Conservation (phyloP, 2,329 filamentous ascomycete genomes). For the Penicillium aurantiogriseum region DNA sequence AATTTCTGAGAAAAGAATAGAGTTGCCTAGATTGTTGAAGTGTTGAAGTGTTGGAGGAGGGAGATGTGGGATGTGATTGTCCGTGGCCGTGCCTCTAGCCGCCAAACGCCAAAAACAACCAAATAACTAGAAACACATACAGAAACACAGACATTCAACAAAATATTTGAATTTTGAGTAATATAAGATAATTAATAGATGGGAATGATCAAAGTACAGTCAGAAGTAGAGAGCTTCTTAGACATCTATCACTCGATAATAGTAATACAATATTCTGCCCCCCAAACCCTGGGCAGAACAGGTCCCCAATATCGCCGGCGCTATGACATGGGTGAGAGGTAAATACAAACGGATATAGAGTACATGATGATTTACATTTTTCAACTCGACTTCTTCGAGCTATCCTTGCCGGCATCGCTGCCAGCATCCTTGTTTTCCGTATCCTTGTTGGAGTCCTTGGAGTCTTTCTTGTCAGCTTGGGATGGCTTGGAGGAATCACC, state of each 20-base stretch:
- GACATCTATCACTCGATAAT: conserved; percentile 18
- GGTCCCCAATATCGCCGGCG: conserved; percentile 36
- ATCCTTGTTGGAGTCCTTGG: conserved; percentile 28
- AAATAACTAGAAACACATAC: not conserved
- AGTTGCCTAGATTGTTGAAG: conserved; percentile 10
- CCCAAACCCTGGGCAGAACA: conserved; percentile 19
- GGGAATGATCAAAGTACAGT: not conserved
- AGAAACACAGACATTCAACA: not conserved
- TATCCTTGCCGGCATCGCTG: conserved; percentile 27
- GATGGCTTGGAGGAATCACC: conserved; percentile 27
- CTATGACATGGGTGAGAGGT: conserved; percentile 37
- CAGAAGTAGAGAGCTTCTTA: conserved; percentile 26
- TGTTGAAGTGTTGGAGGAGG: not conserved
- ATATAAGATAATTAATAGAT: not conserved
- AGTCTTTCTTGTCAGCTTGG: conserved; percentile 27
- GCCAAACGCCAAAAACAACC: conserved; percentile 12
- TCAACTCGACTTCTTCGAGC: conserved; percentile 42
- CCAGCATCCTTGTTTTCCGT: conserved; percentile 18
- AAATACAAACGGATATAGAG: conserved; percentile 32
- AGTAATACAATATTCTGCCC: conserved; percentile 24
- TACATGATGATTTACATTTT: conserved; percentile 25
- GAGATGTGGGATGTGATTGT: conserved; percentile 26
- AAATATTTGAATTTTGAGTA: not conserved
- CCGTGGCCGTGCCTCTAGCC: conserved; percentile 12
- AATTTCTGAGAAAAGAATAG: conserved; percentile 6